Evolutionary conservation across 23 red algal species (phyloP).

Genomic region (Gracilaria domingensis): DNA sequence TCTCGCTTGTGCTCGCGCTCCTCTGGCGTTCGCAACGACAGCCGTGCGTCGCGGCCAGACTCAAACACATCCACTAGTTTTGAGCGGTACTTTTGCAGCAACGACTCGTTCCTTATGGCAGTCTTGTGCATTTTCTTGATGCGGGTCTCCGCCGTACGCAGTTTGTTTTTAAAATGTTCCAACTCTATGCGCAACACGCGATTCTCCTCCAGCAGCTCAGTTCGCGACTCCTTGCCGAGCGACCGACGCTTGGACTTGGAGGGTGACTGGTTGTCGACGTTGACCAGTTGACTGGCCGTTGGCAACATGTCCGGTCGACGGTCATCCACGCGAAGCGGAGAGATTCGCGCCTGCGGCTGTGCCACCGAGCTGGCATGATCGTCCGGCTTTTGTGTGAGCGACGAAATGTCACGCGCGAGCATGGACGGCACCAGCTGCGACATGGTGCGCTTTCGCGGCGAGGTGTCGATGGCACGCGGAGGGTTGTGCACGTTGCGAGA

Average conservation of each 20-base stretch:
- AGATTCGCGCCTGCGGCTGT: constrained; percentile 7
- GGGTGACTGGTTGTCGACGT: not conserved
- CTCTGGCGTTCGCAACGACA: not conserved
- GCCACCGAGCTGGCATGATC: constrained; percentile 57
- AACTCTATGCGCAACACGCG: constrained; percentile 45
- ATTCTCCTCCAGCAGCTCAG: constrained; percentile 64
- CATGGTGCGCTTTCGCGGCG: constrained; percentile 24
- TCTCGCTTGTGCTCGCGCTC: constrained; percentile 2
- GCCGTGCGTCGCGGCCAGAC: not conserved
- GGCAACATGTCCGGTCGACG: constrained; percentile 18
- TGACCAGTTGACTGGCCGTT: not conserved
- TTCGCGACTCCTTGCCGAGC: constrained; percentile 5
- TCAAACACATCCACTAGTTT: constrained; percentile 46
- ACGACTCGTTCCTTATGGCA: not conserved
- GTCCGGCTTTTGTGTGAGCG: constrained; percentile 47
- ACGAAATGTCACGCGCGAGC: constrained; percentile 35
- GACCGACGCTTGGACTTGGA: constrained; percentile 15
- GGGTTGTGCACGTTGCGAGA: constrained; percentile 28
- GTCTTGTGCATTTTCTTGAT: constrained; percentile 23
- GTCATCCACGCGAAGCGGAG: not conserved
- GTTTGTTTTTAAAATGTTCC: constrained; percentile 16
- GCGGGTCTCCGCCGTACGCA: constrained; percentile 7
- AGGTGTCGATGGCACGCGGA: not conserved
- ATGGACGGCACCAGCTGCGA: not conserved
- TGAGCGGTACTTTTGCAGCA: constrained; percentile 49